Evolutionary conservation across 768 basidiomycete species (phyloP), one percentile per base, ranked within the genome.

Genomic region (Leucosporidium scottii): DNA sequence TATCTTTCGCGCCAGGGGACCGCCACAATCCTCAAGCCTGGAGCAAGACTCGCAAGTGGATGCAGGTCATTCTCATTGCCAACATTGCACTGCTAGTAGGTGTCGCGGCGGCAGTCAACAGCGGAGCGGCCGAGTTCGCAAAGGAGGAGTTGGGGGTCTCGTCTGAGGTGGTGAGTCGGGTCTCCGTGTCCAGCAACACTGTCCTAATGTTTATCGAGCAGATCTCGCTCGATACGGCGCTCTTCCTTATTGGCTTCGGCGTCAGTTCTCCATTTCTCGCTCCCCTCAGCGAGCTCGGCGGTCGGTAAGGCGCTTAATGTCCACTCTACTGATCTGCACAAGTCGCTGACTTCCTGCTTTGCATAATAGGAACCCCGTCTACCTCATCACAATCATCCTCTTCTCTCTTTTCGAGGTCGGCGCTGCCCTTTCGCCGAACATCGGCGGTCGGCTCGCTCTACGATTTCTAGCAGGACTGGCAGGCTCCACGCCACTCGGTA

Each of bases 401-500:
- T 60, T 68, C 48, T 7, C 39, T 7, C 27, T 64, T 4, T 53
- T 65, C 23, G 55, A 64, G 23, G 17, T 68, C 48, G 59, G 63
- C n/a, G 27, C 36, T 9, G 63, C 63, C 8, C 47, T 27, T 13
- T 61, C 67, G 6, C 18, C 18, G 15, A 64, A 64, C 15, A 51
- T 68, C 39, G 10, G 27, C 25, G 4, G 58, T 0, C 67, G 67
- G 18, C 13, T 28, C 58, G 25, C 60, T 23, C 47, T 68, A 0
- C 53, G 67, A 4, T 62, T 44, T 36, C 48, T 68, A n/a, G 67
- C 67, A n/a, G 67, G 67, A 0, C 55, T 34, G 8, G 28, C 31
- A 17, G 67, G 62, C 0, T 30, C 58, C 17, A 54, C 67, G 9
- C 61, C 67, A 5, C 53, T 67, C 1, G n/a, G 50, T 5, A 67